phyloP scores from a whole-genome alignment of 2,329 filamentous ascomycete genomes.

The Ilyonectria sp. region DNA sequence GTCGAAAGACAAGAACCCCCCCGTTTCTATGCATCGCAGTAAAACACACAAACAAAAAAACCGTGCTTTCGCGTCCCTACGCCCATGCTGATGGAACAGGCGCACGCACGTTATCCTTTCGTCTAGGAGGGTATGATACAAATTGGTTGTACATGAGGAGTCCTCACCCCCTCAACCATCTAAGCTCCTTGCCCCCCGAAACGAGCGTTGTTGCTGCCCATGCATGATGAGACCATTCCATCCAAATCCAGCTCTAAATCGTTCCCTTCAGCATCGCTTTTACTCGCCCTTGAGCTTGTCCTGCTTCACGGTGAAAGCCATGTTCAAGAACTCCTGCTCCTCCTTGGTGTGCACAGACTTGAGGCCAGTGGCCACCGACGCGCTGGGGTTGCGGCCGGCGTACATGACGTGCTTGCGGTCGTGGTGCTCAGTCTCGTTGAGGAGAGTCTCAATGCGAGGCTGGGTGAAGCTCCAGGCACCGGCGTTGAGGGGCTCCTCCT shows the following conservation, averaged over 20 bases:
- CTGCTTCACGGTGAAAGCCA: constrained; percentile 75
- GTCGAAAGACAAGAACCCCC: constrained; percentile 1
- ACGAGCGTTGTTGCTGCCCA: constrained; percentile 36
- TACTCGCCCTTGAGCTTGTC: constrained; percentile 80
- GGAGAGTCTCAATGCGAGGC: constrained; percentile 94
- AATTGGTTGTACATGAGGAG: constrained; percentile 50
- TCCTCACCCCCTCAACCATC: constrained; percentile 43
- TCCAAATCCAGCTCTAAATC: constrained; percentile 32
- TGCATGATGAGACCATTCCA: constrained; percentile 32
- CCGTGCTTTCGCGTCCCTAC: constrained; percentile 46
- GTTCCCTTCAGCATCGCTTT: constrained; percentile 19
- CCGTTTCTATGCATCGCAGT: constrained; percentile 23
- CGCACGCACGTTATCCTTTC: constrained; percentile 43
- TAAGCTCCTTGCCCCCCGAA: constrained; percentile 41
- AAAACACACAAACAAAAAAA: constrained; percentile 35
- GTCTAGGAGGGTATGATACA: constrained; percentile 54
- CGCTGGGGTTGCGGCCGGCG: constrained; percentile 92
- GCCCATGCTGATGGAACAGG: constrained; percentile 43
- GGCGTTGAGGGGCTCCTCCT: constrained; percentile 98
- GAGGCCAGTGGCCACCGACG: constrained; percentile 92
- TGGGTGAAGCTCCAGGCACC: constrained; percentile 98
- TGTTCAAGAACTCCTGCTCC: constrained; percentile 85
- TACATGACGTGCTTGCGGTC: constrained; percentile 97
- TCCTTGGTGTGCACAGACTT: constrained; percentile 93
- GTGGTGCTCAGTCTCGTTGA: constrained; percentile 94